A percentile compares a stretch with the other conserved stretches of the same genome.
Evolutionary conservation across 2,329 filamentous ascomycete genomes (phyloP).

Genomic region (Calonectria hawksworthii): DNA sequence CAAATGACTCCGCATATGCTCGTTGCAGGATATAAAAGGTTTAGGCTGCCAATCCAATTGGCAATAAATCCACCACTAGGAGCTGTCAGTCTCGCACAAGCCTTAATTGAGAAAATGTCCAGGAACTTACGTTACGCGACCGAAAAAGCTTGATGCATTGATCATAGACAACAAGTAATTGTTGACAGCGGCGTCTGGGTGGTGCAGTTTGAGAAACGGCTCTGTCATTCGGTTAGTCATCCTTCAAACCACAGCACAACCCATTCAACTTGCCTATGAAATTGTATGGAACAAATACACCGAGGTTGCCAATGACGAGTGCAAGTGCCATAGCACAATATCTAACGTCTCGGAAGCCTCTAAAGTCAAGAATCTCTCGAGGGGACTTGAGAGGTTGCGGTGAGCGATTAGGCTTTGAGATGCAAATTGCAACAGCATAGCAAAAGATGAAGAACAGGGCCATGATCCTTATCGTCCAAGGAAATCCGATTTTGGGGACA

Average conservation of each 20-base stretch:
- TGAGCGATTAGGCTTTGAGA: neutral
- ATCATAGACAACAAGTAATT: neutral
- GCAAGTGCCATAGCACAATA: neutral
- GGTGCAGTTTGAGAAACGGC: neutral
- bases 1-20: neutral
- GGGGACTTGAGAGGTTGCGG: neutral
- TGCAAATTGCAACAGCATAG: neutral
- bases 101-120: rapidly evolving
- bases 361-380: neutral
- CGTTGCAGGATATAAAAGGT: neutral
- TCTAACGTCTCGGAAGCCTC: neutral
- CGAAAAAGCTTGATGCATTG: neutral
- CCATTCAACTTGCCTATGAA: neutral
- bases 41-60: neutral
- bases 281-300: neutral
- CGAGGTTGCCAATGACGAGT: neutral
- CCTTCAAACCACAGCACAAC: too few relatives aligned
- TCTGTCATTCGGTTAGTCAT: neutral
- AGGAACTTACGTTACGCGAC: neutral
- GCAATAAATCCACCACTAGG: neutral
- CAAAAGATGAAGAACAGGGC: neutral
- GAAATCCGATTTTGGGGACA: neutral
- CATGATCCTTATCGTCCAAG: neutral
- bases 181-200: neutral
- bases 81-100: neutral